Evolutionary conservation across 257 asterid species (phyloP), one percentile per base, ranked within the genome.

Genomic region (Solanum bukasovii): DNA sequence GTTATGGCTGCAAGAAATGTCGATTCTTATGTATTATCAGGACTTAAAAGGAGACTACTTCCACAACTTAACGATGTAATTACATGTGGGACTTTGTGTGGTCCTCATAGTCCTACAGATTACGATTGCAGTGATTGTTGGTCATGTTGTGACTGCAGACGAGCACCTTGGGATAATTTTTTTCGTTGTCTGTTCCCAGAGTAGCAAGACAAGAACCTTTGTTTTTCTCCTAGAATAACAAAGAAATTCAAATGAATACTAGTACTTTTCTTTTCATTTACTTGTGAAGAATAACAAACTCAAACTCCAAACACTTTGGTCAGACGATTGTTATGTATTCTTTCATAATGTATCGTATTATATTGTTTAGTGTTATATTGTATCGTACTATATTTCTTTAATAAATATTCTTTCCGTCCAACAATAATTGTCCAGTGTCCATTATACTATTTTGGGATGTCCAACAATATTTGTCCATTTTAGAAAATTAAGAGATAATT

Each of bases 401-500:
- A 52, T 16, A 16, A 52, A 52, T 52, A 16, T 2, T 49, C 0
- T 13, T 3, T 49, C 3, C 0, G 21, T 49, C 8, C 21, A 14
- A 49, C 0, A 49, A 49, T 49, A 49, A 3, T 49, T 49, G 7
- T 49, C 7, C 21, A 49, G 21, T 49, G 61, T 49, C 21, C 21
- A 49, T 13, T 49, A 49, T 49, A 49, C 20, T 49, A 49, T 49
- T 49, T 49, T 49, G 61, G 1, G 1, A 14, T 49, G 8, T 49
- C 3, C 61, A 49, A 14, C 20, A 49, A 44, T 44, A 44, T 93
- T 91, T 52, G 95, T 95, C 86, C 91, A 94, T 42, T 42, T 42
- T 42, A 42, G 14, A 42, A 42, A 42, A 42, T 42, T 42, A 42
- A 42, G 49, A 11, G 49, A 11, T 42, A 42, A 42, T 42, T 42